Evolutionary conservation across 1,284 basidiomycete species (phyloP), one percentile per base, ranked within the genome.

Genomic region (Vanrija humicola): DNA sequence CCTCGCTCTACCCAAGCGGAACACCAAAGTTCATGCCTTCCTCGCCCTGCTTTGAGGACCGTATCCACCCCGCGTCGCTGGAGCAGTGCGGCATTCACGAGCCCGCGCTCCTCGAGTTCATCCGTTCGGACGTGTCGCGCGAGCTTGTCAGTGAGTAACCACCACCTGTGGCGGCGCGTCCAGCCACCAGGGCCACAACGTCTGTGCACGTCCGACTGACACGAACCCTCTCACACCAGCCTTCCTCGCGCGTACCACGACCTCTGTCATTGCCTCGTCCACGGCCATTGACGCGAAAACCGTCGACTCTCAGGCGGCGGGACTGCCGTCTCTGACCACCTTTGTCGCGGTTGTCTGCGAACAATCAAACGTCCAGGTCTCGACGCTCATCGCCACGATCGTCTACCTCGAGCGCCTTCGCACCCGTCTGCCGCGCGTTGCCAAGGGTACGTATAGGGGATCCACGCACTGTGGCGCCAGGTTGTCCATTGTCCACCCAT

Each of bases 341-440:
- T 98, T 98, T 77, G 93, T 98, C 73, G 79, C 84, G 55, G 84
- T 86, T 72, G 82, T 98, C 54, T 87, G 94, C 67, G 81, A 87
- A 66, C 83, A 84, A 69, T 90, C 90, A 52, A 91, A 93, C 72
- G 91, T 98, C 43, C 90, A 94, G 76, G 90, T 90, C 3, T 83
- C 91, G 15, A 98, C 93, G 40, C 82, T 98, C 54, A 84, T 98
- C 57, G 86, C 90, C 47, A 97, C 94, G 21, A 82, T 98, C 70
- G 83, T 98, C 67, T 98, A 95, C 80, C 86, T 98, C 56, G 89
- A 97, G 65, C 84, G 95, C 44, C 82, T 98, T 52, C 83, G 87
- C 51, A 76, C 82, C 46, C 88, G 88, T 69, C 80, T 98, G 46
- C 90, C 93, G 10, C 82, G 85, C 54, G 83, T 91, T 76, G 85